Percentiles rank a stretch among this genome's conserved stretches.
phyloP scores from a whole-genome alignment of 768 basidiomycete species.

The Tricholoma matsutake region DNA sequence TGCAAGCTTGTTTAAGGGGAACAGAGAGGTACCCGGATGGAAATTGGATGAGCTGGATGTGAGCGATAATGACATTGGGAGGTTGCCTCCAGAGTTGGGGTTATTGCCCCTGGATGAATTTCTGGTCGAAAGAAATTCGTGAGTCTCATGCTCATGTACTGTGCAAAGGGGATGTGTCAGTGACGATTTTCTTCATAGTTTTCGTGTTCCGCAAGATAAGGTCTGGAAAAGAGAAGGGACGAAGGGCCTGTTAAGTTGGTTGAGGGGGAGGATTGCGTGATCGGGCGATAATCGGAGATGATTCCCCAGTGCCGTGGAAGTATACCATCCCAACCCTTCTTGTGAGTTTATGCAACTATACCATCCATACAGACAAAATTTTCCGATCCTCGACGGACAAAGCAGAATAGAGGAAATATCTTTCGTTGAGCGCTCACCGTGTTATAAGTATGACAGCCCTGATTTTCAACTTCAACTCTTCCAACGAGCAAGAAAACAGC shows the following conservation, averaged over 20 bases:
- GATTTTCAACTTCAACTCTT: no score
- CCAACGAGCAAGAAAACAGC: no score
- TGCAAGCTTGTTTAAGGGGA: slow-evolving; percentile 63
- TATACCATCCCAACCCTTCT: not conserved
- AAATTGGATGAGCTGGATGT: slow-evolving; percentile 80
- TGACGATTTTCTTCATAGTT: slow-evolving; percentile 38
- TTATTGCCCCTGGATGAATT: slow-evolving; percentile 77
- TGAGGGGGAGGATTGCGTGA: slow-evolving; percentile 69
- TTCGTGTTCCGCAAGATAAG: slow-evolving; percentile 75
- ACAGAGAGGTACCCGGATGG: slow-evolving; percentile 63
- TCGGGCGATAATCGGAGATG: not conserved
- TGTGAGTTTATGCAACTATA: not conserved
- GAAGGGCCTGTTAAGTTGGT: slow-evolving; percentile 75
- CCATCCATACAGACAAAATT: no score
- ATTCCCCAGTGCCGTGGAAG: not conserved
- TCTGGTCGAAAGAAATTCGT: slow-evolving; percentile 83
- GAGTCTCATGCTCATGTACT: slow-evolving; percentile 29
- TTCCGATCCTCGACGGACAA: not conserved
- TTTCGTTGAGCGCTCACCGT: no score
- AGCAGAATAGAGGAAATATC: not conserved
- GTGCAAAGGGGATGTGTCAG: slow-evolving; percentile 1
- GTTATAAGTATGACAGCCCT: no score
- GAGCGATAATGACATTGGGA: slow-evolving; percentile 76
- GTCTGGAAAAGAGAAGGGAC: slow-evolving; percentile 90
- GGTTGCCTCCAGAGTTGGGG: slow-evolving; percentile 67